Base-by-base conservation (phyloP, 768 basidiomycete species). In the Mycena olivaceomarginata region DNA sequence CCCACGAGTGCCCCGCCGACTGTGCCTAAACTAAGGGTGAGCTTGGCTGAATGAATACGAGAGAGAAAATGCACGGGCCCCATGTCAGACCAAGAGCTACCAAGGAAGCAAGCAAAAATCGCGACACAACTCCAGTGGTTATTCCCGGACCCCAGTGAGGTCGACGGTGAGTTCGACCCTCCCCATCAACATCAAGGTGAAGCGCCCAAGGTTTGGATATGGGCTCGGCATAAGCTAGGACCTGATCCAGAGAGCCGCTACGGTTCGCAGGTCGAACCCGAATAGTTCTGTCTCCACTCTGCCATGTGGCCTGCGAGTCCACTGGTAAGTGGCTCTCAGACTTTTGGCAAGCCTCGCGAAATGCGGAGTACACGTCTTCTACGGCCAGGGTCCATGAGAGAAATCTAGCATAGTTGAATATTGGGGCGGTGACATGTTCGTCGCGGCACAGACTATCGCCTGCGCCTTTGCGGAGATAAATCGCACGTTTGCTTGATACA, bases 391-490 rank as follows among this genome's bases (percentile, higher is more conserved):
- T 79, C 84, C 85, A 86, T 4, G 83, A 59, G 12, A 84, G 43
- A 60, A 83, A 81, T 20, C 84, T 82, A 12, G 84, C 79, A 46
- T 86, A 86, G 71, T 84, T 84, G 68, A 81, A 84, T 20, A 84
- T 81, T 2, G 85, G 84, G 11, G 82, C 73, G 2, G 81, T 81
- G 64, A 80, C 81, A 25, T 73, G 48, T 69, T 83, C 80, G 51
- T 84, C 84, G n/a, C 45, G 20, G 63, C 77, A 77, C 15, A 82
- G n/a, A n/a, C 22, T 48, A 1, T 71, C 62, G 53, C 81, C 80
- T 7, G 67, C 53, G 16, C 60, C 77, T 9, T 72, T 63, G 18
- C 43, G 37, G 8, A 82, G 67, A 15, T 80, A 79, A 25, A 84
- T 81, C n/a, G 80, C 82, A 39, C 70, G 77, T 7, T 74, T 45